Evolutionary conservation across 441 rosid genomes (phyloP), one percentile per base, ranked within the genome.

Genomic region (Euphorbia corollata): DNA sequence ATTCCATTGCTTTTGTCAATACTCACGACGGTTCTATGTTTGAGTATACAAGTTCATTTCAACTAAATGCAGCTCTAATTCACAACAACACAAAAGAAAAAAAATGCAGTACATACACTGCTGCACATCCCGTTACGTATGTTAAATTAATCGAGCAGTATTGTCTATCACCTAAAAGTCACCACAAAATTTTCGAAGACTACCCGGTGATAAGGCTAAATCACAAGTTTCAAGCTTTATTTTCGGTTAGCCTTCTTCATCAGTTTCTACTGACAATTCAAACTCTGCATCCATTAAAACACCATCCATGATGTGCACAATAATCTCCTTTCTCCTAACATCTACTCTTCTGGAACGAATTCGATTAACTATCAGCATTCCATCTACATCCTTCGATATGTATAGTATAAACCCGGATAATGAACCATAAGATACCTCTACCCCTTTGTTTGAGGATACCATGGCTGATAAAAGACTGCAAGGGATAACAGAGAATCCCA

Each of bases 221-320:
- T 47, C 63, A n/a, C 19, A 22, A 41, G 48, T 2, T 0, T 1
- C 60, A 34, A 61, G 36, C 0, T 20, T 65, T 71, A 39, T 10
- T 54, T 61, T 54, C 54, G 45, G 54, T 58, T 54, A 67, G 47
- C 71, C 75, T 57, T 65, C 81, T 61, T 76, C 78, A 19, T 80
- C 83, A 73, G 84, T 77, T 67, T 68, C 75, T 57, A 86, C 75
- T 0, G 96, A 82, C 15, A 80, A 88, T 59, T 87, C 82, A 48
- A 87, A 89, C 56, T 84, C 89, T 22, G 87, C 81, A 75, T 87
- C 93, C 96, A 87, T 86, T 12, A 87, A 22, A 1, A 81, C 87
- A 32, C 91, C 93, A 78, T 87, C 83, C 85, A 87, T 85, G 3
- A 74, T 8, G 47, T 87, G 89, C 20, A 76, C 78, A 2, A 76